These are phyloP conservation scores for Spathaspora passalidarum DNA, from an alignment of 805 yeast species.

Conservation along the genomic window DNA sequence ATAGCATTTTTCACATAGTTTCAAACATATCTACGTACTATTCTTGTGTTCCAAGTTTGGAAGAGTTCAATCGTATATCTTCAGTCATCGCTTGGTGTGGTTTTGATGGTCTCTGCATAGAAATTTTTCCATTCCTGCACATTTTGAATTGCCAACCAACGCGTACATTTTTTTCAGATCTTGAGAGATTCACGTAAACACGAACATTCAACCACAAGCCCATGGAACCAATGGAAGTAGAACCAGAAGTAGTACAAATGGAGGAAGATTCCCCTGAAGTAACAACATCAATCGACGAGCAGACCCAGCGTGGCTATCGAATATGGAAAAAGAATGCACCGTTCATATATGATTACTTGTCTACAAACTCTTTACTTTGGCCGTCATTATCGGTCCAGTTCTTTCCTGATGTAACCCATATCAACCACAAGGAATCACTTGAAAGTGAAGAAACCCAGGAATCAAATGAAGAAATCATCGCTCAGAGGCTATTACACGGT, in stretches of 20 bases:
- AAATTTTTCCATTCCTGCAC: not conserved
- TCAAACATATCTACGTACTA: conserved; percentile 46
- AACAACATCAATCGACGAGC: conserved; percentile 22
- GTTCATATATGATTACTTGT: conserved; percentile 38
- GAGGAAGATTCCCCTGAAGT: not conserved
- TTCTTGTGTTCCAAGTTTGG: conserved; percentile 81
- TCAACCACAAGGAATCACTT: not conserved
- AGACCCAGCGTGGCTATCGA: conserved; percentile 32
- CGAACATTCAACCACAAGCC: not conserved
- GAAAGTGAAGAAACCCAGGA: not conserved
- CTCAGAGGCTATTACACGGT: conserved; percentile 52
- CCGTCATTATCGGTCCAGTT: conserved; percentile 42
- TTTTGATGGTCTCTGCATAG: not conserved
- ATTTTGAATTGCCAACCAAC: not conserved
- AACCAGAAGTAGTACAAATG: not conserved
- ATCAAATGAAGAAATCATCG: conserved; percentile 10
- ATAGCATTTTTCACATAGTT: not conserved
- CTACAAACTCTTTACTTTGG: conserved; percentile 42
- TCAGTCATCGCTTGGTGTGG: conserved; percentile 8
- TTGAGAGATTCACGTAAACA: no score
- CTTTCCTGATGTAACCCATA: conserved; percentile 35
- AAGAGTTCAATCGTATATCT: conserved; percentile 57
- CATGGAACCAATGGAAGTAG: conserved; percentile 3
- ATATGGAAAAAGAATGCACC: conserved; percentile 45
- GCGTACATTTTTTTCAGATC: not conserved